Base-by-base conservation (phyloP, 192 early-diverging fungal species). In the Glomus cerebriforme region DNA sequence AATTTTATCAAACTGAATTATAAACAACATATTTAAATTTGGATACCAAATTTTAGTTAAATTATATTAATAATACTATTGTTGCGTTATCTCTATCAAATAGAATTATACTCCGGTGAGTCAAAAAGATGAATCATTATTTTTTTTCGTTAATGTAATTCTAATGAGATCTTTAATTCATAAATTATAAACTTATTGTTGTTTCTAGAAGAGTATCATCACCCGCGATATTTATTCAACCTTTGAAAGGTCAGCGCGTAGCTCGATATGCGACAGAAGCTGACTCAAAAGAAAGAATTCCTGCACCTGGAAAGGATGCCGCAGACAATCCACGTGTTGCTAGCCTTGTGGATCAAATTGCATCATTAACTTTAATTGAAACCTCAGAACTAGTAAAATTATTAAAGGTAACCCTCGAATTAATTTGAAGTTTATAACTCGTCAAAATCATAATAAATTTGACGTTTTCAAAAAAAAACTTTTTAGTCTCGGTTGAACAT, bases 351-450 rank as follows among this genome's bases (percentile, higher is more conserved):
- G 94, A 96, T 71, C 87, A 93, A 85, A 97, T 99, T 81, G 90
- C 95, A n/a, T 88, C 86, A 78, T 87, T 99, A 82, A 98, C 93
- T 26, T 88, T 99, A 81, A 86, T 98, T 60, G 94, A 99, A 87
- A 96, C 95, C n/a, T 92, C 96, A 31, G 89, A 92, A 69, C 89
- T 99, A 80, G 94, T 99, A 66, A 86, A 91, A 70, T 86, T 89
- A 77, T 88, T 99, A 77, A 99, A 99, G 93, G 94, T 95, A 87
- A 62, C 27, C 60, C 26, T 60, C n/a, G 9, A 39, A 9, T 39
- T 39, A 39, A 39, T 39, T 39, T 39, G 37, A 39, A 39, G 37
- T 39, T 39, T 9, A 39, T 39, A 9, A 39, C 37, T 39, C 37
- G 37, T 10, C 37, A 8, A 39, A 39, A 39, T 39, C 10, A 12